Percentiles rank a stretch among this genome's conserved stretches.
phyloP scores from a whole-genome alignment of 768 basidiomycete genomes.

The Russula sp. region DNA sequence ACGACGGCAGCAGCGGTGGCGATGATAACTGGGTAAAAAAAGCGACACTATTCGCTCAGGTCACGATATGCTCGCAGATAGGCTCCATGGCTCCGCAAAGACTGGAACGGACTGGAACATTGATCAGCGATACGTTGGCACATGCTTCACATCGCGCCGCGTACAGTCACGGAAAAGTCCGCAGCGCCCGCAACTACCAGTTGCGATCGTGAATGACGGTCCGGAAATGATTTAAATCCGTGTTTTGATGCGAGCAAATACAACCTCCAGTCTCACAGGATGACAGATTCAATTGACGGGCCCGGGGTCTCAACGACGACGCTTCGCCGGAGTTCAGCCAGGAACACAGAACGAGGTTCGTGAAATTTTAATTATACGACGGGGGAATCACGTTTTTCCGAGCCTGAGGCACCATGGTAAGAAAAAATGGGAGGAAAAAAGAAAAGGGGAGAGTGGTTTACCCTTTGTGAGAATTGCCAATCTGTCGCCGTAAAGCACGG shows the following conservation, averaged over 20 bases:
- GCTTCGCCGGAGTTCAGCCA: background rate
- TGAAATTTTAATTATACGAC: background rate
- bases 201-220: background rate
- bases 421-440: too few relatives aligned
- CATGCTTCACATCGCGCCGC: background rate
- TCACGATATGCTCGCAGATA: background rate
- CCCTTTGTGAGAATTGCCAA: background rate
- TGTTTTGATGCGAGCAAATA: background rate
- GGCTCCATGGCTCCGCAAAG: background rate
- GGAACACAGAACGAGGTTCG: background rate
- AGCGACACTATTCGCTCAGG: too few relatives aligned
- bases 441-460: background rate
- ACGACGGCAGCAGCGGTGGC: background rate
- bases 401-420: too few relatives aligned
- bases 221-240: background rate
- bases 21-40: too few relatives aligned
- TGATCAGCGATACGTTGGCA: slow-evolving; percentile 4
- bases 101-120: background rate
- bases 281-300: background rate
- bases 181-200: background rate
- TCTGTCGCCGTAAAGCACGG: slow-evolving; percentile 1
- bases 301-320: background rate
- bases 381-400: background rate
- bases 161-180: background rate
- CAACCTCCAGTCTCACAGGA: background rate